Evolutionary conservation across 129 eudicot genomes (phyloP), one percentile per base, ranked within the genome.

Genomic region (Pseudognaphalium luteoalbum): DNA sequence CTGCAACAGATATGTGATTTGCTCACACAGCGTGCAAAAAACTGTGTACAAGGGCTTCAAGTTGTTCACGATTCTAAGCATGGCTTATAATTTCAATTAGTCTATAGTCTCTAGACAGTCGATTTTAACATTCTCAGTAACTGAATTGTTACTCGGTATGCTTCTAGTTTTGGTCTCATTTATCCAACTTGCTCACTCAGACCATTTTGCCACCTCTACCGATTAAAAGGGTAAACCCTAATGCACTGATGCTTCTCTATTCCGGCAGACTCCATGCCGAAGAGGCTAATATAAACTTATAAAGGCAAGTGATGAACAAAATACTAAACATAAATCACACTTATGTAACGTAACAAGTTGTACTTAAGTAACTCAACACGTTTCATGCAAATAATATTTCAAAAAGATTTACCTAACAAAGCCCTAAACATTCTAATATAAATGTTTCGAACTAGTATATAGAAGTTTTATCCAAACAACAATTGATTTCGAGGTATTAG

Each of bases 381-480:
- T 25, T 44, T 14, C 60, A 76, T 61, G 63, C 32, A 47, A 61
- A 78, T 30, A 47, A 50, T 9, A 60, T 6, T 20, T 47, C 62
- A 66, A 51, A 75, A 64, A 42, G 64, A 75, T 75, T 63, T 47
- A 47, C 32, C 50, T 63, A 74, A 47, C 63, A 64, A 64, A 56
- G 7, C 66, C 59, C 81, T 76, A 76, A 52, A 74, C 78, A 74
- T 74, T 74, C 78, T 61, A 74, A 39, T 7, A 35, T 73, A 22
- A 35, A 73, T 21, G 25, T 33, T 33, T 57, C 11, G 5, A 57
- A 57, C 62, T 57, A 57, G 29, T 57, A 68, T 39, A 68, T 19
- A 68, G 16, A 68, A 68, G 29, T 42, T 68, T 68, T 51, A 51
- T 66, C 42, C 35, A 41, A 68, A 56, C 75, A 68, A 37, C 47